Conservation (phyloP, 2,329 filamentous ascomycete genomes). For the Xylariaceae sp. region DNA sequence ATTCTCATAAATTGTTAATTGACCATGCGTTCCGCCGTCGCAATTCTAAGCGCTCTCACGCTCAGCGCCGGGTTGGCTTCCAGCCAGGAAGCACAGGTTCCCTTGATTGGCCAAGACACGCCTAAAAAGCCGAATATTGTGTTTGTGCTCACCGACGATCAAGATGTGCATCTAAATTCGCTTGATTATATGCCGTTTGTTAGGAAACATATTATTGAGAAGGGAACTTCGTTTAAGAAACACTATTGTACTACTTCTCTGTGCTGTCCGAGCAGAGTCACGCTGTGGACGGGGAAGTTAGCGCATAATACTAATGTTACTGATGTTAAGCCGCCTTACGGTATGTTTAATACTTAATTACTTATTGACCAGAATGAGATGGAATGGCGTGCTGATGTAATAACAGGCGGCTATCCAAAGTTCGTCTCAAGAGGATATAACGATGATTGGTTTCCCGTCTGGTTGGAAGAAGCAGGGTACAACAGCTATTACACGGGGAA, state of each 20-base stretch:
- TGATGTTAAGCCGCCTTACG: slow-evolving; percentile 48
- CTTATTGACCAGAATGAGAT: too few relatives aligned
- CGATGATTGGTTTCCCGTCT: slow-evolving; percentile 54
- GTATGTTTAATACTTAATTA: slow-evolving; percentile 30
- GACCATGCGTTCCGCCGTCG: slow-evolving; percentile 12
- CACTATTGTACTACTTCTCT: slow-evolving; percentile 52
- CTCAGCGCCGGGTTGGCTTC: slow-evolving; percentile 1
- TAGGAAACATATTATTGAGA: slow-evolving; percentile 47
- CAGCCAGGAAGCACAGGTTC: slow-evolving; percentile 7
- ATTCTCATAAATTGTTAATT: too few relatives aligned
- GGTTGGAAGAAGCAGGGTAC: slow-evolving; percentile 56
- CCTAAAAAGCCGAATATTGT: slow-evolving; percentile 48
- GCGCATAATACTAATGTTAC: slow-evolving; percentile 66
- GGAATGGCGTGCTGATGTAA: too few relatives aligned
- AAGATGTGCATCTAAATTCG: slow-evolving; percentile 56
- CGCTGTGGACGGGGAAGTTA: slow-evolving; percentile 55
- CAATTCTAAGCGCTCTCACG: slow-evolving; percentile 5
- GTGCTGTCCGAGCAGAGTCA: slow-evolving; percentile 47
- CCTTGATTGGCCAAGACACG: slow-evolving; percentile 1
- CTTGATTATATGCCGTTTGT: slow-evolving; percentile 53
- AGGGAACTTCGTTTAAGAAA: slow-evolving; percentile 52
- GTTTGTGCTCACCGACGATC: slow-evolving; percentile 62
- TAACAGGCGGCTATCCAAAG: slow-evolving; percentile 49
- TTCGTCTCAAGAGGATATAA: slow-evolving; percentile 53
- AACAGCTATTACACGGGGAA: slow-evolving; percentile 59